These are phyloP conservation scores for Kwoniella botswanensis DNA, from an alignment of 768 basidiomycete genomes.

Conservation along the genomic window DNA sequence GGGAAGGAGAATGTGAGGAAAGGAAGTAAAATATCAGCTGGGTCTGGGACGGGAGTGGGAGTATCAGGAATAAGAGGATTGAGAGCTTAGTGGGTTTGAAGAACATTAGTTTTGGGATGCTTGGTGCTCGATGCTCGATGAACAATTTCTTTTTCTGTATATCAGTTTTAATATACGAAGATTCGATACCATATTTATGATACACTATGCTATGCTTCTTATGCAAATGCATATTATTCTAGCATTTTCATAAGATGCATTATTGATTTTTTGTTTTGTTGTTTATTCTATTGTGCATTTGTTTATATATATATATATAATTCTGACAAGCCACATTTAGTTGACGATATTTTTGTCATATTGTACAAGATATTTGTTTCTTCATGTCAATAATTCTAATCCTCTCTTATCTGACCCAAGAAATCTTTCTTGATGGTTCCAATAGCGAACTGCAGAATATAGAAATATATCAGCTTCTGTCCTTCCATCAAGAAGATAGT, in stretches of 20 bases:
- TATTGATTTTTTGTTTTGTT: neutral
- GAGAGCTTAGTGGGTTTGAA: conserved; percentile 3
- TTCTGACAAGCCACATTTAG: neutral
- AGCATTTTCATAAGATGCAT: neutral
- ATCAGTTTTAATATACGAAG: no score
- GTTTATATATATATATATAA: neutral
- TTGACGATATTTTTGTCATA: neutral
- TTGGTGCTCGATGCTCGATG: neutral
- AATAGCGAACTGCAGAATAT: conserved; percentile 81
- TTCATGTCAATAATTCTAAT: conserved; percentile 14
- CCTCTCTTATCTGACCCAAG: conserved; percentile 74
- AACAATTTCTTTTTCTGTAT: no score
- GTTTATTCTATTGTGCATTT: neutral
- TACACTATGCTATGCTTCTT: neutral
- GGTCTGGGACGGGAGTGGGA: neutral
- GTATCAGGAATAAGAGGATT: conserved; percentile 10
- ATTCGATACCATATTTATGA: neutral
- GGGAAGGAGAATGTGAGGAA: conserved; percentile 26
- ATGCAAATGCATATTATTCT: neutral
- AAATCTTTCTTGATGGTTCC: conserved; percentile 99
- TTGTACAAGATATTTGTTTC: neutral
- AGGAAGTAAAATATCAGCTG: conserved; percentile 8
- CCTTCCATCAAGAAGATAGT: neutral
- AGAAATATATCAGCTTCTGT: neutral
- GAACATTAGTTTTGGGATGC: neutral